These are phyloP conservation scores for Carallia brachiata DNA, from an alignment of 345 rosid species.

Conservation along the genomic window DNA sequence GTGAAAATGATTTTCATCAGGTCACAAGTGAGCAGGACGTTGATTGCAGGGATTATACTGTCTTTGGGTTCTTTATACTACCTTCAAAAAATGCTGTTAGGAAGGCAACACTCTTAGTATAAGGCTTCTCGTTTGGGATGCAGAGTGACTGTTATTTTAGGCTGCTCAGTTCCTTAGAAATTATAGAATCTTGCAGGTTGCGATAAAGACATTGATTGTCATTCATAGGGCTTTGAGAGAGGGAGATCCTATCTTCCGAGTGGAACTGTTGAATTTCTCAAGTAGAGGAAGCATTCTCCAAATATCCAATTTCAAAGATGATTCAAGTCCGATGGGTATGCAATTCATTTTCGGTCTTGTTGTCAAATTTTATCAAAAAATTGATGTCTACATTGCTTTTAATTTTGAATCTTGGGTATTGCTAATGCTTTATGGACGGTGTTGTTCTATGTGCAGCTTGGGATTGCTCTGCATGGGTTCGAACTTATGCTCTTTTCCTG, in stretches of 20 bases:
- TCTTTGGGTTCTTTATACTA: no score
- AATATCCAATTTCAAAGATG: conserved; percentile 91
- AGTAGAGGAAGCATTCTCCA: conserved; percentile 77
- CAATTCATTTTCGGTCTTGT: neutral
- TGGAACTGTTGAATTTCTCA: conserved; percentile 74
- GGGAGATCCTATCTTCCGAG: conserved; percentile 91
- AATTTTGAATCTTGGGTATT: neutral
- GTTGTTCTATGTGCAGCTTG: conserved; percentile 54
- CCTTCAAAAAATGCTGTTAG: no score
- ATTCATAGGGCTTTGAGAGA: conserved; percentile 94
- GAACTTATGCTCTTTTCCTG: conserved; percentile 81
- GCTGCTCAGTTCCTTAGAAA: neutral
- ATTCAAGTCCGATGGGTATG: conserved; percentile 81
- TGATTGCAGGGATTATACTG: no score
- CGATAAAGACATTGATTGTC: conserved; percentile 86
- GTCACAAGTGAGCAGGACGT: no score
- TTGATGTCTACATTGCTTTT: neutral
- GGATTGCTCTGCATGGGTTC: conserved; percentile 97
- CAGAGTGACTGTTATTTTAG: no score
- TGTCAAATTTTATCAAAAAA: neutral
- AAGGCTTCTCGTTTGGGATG: no score
- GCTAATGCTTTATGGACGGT: neutral
- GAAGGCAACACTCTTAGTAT: no score
- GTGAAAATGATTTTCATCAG: no score
- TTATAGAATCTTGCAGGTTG: conserved; percentile 51